Conservation (phyloP, 1,284 basidiomycete species). For the Cryptococcus depauperatus region DNA sequence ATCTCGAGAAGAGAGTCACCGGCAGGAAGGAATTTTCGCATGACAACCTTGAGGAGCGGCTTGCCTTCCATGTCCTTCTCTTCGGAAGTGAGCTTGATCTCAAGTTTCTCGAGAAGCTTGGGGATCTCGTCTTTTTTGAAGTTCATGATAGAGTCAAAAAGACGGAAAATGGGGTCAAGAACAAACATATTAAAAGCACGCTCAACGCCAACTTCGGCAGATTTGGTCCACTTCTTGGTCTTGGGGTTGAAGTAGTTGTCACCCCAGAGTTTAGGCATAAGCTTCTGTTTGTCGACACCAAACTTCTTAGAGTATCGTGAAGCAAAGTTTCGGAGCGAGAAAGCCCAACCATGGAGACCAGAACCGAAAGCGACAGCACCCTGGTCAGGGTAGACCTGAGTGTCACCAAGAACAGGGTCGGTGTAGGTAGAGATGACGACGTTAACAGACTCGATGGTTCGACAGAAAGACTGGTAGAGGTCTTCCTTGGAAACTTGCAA, state of each 20-base stretch:
- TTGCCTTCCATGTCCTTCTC: slow-evolving; percentile 97
- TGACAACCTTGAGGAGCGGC: slow-evolving; percentile 91
- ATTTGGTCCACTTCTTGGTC: slow-evolving; percentile 94
- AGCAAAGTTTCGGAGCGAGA: slow-evolving; percentile 98
- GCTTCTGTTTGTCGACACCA: slow-evolving; percentile 97
- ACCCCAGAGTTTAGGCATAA: slow-evolving; percentile 97
- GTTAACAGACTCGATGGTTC: slow-evolving; percentile 97
- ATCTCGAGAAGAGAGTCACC: slow-evolving; percentile 99
- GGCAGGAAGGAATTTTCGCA: slow-evolving; percentile 99
- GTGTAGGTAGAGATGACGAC: slow-evolving; percentile 98
- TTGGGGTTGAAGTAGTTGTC: slow-evolving; percentile 99
- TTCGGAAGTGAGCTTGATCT: slow-evolving; percentile 78
- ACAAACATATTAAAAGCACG: slow-evolving; percentile 95
- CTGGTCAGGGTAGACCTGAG: slow-evolving; percentile 97
- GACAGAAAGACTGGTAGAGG: slow-evolving; percentile 95
- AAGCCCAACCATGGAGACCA: slow-evolving; percentile 99
- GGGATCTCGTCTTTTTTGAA: slow-evolving; percentile 91
- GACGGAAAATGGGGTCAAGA: slow-evolving; percentile 97
- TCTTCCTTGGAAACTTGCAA: slow-evolving; percentile 96
- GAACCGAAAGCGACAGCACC: slow-evolving; percentile 99
- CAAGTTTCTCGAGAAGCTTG: slow-evolving; percentile 92
- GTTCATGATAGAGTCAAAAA: slow-evolving; percentile 99
- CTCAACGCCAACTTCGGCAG: slow-evolving; percentile 76
- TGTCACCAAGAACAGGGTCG: slow-evolving; percentile 90
- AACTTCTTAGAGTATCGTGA: slow-evolving; percentile 95